Percentiles rank a stretch among this genome's conserved stretches.
Conservation (phyloP, 345 rosid species). For the Sisymbrium altissimum region DNA sequence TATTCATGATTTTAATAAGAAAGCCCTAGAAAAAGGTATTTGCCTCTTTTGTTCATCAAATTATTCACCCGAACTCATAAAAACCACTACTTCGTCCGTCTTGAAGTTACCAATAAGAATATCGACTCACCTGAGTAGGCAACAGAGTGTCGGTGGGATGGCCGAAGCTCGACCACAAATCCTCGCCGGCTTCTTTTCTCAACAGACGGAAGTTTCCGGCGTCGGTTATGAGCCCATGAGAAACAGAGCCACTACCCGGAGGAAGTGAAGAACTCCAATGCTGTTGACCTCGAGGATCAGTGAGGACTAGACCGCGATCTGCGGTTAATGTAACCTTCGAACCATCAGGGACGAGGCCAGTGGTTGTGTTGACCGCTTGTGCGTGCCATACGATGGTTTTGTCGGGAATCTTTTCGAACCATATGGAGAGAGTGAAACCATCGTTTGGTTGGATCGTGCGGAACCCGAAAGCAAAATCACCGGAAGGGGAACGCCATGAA, state of each 20-base stretch:
- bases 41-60: too few species aligned
- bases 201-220: not conserved
- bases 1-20: too few species aligned
- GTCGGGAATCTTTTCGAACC: not conserved
- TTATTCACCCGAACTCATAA: too few species aligned
- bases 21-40: too few species aligned
- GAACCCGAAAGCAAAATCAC: not conserved
- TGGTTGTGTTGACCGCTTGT: not conserved
- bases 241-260: not conserved
- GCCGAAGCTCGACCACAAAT: constrained; percentile 50
- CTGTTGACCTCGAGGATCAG: not conserved
- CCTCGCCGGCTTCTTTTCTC: not conserved
- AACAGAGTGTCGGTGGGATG: constrained; percentile 53
- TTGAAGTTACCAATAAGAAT: not conserved
- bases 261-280: not conserved
- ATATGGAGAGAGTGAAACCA: not conserved
- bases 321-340: not conserved
- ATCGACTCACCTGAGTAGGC: constrained; percentile 40
- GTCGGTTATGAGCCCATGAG: not conserved
- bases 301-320: not conserved
- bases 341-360: not conserved
- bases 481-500: not conserved
- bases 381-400: constrained; percentile 1
- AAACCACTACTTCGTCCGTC: not conserved
- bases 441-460: not conserved